Percentiles rank a stretch among this genome's conserved stretches.
phyloP scores from a whole-genome alignment of 192 early-diverging fungal genomes.

The Jimgerdemannia lactiflua region DNA sequence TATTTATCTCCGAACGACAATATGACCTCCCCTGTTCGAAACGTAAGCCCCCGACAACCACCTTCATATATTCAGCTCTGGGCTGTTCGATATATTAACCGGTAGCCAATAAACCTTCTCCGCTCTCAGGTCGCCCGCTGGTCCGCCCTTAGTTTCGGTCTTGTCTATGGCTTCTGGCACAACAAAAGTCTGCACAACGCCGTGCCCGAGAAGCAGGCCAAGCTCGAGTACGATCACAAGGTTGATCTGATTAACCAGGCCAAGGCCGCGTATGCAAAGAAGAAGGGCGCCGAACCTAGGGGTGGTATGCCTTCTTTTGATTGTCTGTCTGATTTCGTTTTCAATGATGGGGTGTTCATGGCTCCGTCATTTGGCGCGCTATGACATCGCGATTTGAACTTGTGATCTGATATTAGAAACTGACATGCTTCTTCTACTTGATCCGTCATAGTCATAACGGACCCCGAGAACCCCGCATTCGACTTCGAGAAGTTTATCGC shows the following conservation, averaged over 20 bases:
- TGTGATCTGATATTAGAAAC: not conserved
- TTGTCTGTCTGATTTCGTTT: slow-evolving; percentile 1
- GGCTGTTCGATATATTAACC: too few species aligned
- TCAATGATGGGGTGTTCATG: not conserved
- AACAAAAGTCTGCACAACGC: slow-evolving; percentile 44
- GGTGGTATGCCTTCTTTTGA: not conserved
- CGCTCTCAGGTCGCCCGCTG: slow-evolving; percentile 50
- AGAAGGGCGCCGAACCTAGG: slow-evolving; percentile 40
- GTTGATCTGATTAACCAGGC: slow-evolving; percentile 73
- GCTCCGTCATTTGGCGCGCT: not conserved
- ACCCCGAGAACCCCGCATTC: slow-evolving; percentile 55
- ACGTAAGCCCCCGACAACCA: not conserved
- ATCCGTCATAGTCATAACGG: slow-evolving; percentile 35
- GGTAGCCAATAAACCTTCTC: not conserved
- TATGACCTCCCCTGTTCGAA: not conserved
- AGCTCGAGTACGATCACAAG: slow-evolving; percentile 47
- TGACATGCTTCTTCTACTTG: slow-evolving; percentile 1
- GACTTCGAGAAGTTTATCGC: slow-evolving; percentile 55
- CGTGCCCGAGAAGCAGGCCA: slow-evolving; percentile 38
- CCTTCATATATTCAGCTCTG: too few species aligned
- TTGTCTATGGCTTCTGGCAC: slow-evolving; percentile 55
- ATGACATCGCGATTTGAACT: not conserved
- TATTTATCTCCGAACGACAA: not conserved
- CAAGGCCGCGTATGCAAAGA: slow-evolving; percentile 72
- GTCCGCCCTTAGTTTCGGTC: slow-evolving; percentile 52